These are phyloP conservation scores for Russula vinacea DNA, from an alignment of 768 basidiomycete genomes.

Conservation along the genomic window DNA sequence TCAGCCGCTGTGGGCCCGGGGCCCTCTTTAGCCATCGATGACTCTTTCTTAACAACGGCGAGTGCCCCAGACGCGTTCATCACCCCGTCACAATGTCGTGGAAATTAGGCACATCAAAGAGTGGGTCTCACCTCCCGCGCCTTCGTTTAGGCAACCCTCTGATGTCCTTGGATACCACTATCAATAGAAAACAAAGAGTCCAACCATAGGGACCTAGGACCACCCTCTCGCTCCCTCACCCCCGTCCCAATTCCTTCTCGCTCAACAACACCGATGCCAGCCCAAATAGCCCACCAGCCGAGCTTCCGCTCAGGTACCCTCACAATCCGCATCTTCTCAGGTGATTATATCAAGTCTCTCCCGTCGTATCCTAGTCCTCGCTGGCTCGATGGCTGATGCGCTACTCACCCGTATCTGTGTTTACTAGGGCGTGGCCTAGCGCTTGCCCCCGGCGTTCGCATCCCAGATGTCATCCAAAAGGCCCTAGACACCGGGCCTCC, in stretches of 20 bases:
- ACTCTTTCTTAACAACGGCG: constrained; percentile 15
- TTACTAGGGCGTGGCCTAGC: constrained; percentile 72
- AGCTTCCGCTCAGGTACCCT: constrained; percentile 86
- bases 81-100: constrained; percentile 48
- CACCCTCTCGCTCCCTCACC: constrained; percentile 72
- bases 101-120: constrained; percentile 46
- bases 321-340: constrained; percentile 93
- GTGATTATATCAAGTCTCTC: constrained; percentile 41
- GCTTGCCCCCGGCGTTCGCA: constrained; percentile 69
- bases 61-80: constrained; percentile 10
- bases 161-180: constrained; percentile 11
- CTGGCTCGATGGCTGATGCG: background rate
- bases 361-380: background rate
- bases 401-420: background rate
- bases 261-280: constrained; percentile 67
- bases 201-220: constrained; percentile 56
- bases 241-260: constrained; percentile 66
- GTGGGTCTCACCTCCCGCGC: constrained; percentile 31
- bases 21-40: no score
- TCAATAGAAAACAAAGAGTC: constrained; percentile 59
- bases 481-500: constrained; percentile 65
- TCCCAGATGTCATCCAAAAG: constrained; percentile 83
- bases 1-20: no score
- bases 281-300: constrained; percentile 34
- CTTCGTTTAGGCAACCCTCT: background rate